Base-by-base conservation (phyloP, 768 basidiomycete species). In the Vararia minispora region DNA sequence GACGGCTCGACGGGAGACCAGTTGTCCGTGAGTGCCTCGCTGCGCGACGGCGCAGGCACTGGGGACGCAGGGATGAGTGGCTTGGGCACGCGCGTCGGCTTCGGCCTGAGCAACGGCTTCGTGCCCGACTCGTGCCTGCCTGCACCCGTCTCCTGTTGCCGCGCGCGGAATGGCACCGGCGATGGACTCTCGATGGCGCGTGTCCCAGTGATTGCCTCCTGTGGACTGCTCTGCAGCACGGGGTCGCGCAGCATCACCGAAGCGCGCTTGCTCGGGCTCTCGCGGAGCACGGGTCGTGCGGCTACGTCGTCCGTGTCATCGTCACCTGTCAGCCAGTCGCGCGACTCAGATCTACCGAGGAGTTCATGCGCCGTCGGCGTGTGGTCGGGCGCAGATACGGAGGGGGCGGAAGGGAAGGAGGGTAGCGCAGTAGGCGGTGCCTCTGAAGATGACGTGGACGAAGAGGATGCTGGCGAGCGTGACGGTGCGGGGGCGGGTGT, bases 311-410 rank as follows among this genome's bases (percentile, higher is more conserved):
- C 59, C 30, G n/a, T n/a, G n/a, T 69, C 65, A 40, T 75, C 71
- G 38, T 71, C 70, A 7, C 85, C 85, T 13, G 86, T 85, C 24
- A 89, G 59, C 84, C 85, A 85, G 52, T 87, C 83, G 46, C 60
- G 65, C 33, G 58, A 63, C 52, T 54, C 59, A 2, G 50, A 37
- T 48, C 48, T 59, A 24, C 49, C 50, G 16, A 41, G 42, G n/a
- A 42, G 41, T 23, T 44, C 49, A 17, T 56, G 49, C 8, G 53
- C 48, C 3, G 56, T 41, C 5, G 48, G 36, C 0, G 27, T 9
- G 1, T 33, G 23, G 13, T 30, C 38, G 8, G 26, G 25, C 22
- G 8, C 25, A 13, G 30, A 20, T 10, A 31, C 22, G 36, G 11
- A 3, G 21, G 35, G 16, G 39, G 29, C 23, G 17, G 39, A 18